Evolutionary conservation across 108 stramenopile genomes (phyloP).

Genomic region (Phaeodactylum tricornutum): DNA sequence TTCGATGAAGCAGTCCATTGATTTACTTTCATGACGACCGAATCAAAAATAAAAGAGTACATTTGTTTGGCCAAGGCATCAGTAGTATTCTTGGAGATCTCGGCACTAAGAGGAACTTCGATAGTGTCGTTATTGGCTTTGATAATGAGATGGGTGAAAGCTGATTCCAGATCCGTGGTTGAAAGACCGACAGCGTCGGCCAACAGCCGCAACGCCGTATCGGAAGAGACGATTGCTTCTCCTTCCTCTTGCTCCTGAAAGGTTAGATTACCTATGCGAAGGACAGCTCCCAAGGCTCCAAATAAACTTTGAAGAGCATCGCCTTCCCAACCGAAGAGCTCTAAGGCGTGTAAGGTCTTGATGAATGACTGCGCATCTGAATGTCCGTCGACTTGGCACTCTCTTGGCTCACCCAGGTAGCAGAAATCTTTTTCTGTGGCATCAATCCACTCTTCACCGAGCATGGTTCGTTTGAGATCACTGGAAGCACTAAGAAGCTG

Average conservation of each 20-base stretch:
- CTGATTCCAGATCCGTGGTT: slow-evolving; percentile 31
- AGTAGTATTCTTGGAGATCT: slow-evolving; percentile 43
- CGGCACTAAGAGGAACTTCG: slow-evolving; percentile 2
- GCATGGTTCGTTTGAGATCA: slow-evolving; percentile 9
- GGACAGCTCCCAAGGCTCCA: slow-evolving; percentile 44
- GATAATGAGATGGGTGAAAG: slow-evolving; percentile 47
- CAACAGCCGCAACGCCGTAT: slow-evolving; percentile 27
- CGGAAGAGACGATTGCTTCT: slow-evolving; percentile 18
- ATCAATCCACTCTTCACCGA: slow-evolving; percentile 19
- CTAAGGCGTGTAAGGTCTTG: slow-evolving; percentile 48
- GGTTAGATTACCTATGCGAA: slow-evolving; percentile 64
- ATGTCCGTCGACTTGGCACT: slow-evolving; percentile 15
- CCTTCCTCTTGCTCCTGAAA: slow-evolving; percentile 25
- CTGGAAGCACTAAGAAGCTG: slow-evolving; percentile 33
- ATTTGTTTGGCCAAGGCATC: slow-evolving; percentile 83
- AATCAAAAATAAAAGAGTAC: slow-evolving; percentile 70
- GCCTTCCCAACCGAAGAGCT: slow-evolving; percentile 28
- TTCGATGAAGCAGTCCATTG: slow-evolving; percentile 10
- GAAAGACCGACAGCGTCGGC: slow-evolving; percentile 48
- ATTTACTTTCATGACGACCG: slow-evolving; percentile 39
- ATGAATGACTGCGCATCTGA: slow-evolving; percentile 39
- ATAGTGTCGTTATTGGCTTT: slow-evolving; percentile 20
- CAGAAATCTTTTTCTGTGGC: slow-evolving; percentile 21
- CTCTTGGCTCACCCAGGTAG: slow-evolving; percentile 26
- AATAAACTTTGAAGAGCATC: slow-evolving; percentile 28